A percentile compares a stretch with the other conserved stretches of the same genome.
Evolutionary conservation across 2,329 filamentous ascomycete genomes (phyloP).

Genomic region (Aspergillus transmontanensis): DNA sequence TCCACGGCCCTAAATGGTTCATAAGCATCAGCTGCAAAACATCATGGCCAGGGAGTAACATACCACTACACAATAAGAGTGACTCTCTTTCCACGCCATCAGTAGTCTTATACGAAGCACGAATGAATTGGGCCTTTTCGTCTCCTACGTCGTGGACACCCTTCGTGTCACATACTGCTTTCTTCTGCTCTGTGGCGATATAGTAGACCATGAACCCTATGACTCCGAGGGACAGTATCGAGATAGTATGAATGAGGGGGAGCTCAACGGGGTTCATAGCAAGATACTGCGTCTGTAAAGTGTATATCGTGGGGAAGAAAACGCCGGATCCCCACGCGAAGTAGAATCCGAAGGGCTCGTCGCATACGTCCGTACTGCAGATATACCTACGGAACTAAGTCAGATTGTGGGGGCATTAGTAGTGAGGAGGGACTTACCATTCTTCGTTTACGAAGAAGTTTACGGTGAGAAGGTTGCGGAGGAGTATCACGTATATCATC

Average conservation of each 20-base stretch:
- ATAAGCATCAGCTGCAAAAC: not conserved
- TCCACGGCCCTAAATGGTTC: not conserved
- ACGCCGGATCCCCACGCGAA: not conserved
- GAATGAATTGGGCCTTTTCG: not conserved
- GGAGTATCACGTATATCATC: not conserved
- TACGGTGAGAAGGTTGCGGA: not conserved
- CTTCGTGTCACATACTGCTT: not conserved
- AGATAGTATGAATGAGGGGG: not conserved
- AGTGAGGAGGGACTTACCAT: not conserved
- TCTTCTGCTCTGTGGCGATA: not conserved
- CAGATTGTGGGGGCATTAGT: rapidly evolving
- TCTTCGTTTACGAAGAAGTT: not conserved
- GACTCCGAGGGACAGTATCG: not conserved
- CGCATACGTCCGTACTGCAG: not conserved
- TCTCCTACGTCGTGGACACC: too few relatives aligned
- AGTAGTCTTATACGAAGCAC: not conserved
- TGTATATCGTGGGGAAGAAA: not conserved
- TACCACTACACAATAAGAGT: not conserved
- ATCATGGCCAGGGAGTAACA: not conserved
- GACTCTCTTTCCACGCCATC: not conserved
- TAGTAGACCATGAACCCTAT: not conserved
- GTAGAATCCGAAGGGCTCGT: not conserved
- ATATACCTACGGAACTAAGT: not conserved
- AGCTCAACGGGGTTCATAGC: not conserved
- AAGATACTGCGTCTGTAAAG: not conserved